phyloP scores from a whole-genome alignment of 208 protist genomes.

The Trichomonas gallinae region DNA sequence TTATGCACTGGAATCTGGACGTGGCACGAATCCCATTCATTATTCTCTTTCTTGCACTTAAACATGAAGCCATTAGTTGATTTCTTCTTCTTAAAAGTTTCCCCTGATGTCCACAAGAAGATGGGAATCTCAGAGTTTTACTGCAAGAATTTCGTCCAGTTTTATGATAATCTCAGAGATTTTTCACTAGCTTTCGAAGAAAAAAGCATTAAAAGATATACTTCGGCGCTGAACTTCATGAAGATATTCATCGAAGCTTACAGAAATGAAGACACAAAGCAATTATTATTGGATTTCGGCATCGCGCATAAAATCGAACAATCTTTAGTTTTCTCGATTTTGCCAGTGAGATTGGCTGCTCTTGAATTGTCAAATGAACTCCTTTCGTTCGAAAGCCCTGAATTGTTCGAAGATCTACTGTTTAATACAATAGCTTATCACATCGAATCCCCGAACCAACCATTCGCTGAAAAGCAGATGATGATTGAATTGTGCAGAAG shows the following conservation, averaged over 20 bases:
- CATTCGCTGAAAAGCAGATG: background rate
- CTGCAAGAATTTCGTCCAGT: background rate
- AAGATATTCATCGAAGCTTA: background rate
- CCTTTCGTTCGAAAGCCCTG: background rate
- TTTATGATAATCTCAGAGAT: background rate
- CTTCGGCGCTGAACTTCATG: background rate
- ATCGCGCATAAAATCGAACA: background rate
- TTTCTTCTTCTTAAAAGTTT: background rate
- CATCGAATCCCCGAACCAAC: background rate
- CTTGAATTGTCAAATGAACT: background rate
- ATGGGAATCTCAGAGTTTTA: background rate
- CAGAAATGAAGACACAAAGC: background rate
- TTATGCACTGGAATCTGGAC: background rate
- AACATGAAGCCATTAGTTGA: background rate
- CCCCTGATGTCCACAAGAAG: background rate
- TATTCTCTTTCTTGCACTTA: background rate
- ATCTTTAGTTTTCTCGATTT: background rate
- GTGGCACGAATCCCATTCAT: background rate
- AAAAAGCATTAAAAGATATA: background rate
- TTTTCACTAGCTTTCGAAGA: background rate
- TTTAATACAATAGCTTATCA: background rate
- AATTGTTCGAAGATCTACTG: background rate
- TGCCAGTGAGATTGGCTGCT: background rate
- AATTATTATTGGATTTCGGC: background rate
- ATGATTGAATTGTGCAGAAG: background rate